Conservation (phyloP, 1,139 yeast species). For the Kodamaea arcana region DNA sequence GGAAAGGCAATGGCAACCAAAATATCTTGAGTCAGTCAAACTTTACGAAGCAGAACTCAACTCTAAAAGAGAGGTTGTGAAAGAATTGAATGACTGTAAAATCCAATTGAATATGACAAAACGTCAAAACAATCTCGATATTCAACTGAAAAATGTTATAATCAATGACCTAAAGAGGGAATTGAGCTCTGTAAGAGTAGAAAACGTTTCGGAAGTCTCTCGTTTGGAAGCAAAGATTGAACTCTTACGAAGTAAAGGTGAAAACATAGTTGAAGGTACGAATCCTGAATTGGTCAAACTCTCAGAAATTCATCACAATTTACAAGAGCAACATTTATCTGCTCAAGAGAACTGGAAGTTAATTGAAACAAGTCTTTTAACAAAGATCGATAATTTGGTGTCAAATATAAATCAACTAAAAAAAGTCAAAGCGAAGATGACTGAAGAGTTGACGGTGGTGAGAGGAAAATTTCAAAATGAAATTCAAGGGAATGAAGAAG, state of each 20-base stretch:
- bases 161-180: slow-evolving; percentile 27
- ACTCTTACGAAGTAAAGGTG: slow-evolving; percentile 28
- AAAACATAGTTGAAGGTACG: slow-evolving; percentile 16
- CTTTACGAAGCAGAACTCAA: slow-evolving; percentile 32
- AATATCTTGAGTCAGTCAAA: slow-evolving; percentile 33
- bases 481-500: slow-evolving; percentile 19
- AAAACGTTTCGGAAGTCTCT: slow-evolving; percentile 42
- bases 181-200: slow-evolving; percentile 27
- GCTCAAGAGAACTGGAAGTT: slow-evolving; percentile 67
- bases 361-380: slow-evolving; percentile 51
- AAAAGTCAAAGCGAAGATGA: slow-evolving; percentile 26
- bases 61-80: slow-evolving; percentile 23
- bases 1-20: slow-evolving; percentile 34
- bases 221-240: slow-evolving; percentile 51
- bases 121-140: slow-evolving; percentile 34
- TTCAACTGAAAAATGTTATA: slow-evolving; percentile 25
- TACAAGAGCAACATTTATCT: slow-evolving; percentile 63
- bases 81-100: slow-evolving; percentile 35
- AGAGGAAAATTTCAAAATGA: slow-evolving; percentile 19
- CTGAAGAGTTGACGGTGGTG: slow-evolving; percentile 27
- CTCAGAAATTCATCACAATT: slow-evolving; percentile 40
- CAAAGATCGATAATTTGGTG: slow-evolving; percentile 45
- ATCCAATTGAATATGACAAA: slow-evolving; percentile 39
- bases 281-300: slow-evolving; percentile 39
- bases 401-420: slow-evolving; percentile 32